Percentiles rank a stretch among this genome's conserved stretches.
phyloP scores from a whole-genome alignment of 1,139 yeast species.

The Yamadazyma jaroonii region DNA sequence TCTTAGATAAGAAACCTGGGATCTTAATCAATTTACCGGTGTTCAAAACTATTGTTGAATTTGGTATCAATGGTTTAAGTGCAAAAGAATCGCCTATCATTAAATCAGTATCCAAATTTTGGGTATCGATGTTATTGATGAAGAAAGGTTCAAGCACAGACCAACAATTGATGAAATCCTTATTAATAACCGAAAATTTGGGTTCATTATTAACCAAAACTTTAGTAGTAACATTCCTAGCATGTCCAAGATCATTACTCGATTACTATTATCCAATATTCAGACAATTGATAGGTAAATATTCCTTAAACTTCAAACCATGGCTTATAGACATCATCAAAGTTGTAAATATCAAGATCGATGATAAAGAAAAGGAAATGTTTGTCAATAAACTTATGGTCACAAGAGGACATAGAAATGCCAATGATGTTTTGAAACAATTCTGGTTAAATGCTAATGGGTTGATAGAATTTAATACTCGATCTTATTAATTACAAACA shows the following conservation, averaged over 20 bases:
- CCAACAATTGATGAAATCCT: constrained; percentile 29
- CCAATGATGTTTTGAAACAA: constrained; percentile 53
- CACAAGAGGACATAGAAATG: constrained; percentile 64
- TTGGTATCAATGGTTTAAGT: constrained; percentile 44
- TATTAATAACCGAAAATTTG: constrained; percentile 33
- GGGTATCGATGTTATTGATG: constrained; percentile 56
- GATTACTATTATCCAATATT: constrained; percentile 57
- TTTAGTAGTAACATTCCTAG: constrained; percentile 35
- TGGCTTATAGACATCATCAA: constrained; percentile 42
- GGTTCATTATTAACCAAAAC: constrained; percentile 35
- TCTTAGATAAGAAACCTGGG: constrained; percentile 51
- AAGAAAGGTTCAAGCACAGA: constrained; percentile 53
- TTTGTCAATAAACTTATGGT: constrained; percentile 56
- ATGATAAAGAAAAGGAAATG: constrained; percentile 22
- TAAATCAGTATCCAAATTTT: constrained; percentile 60
- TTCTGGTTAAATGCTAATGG: constrained; percentile 64
- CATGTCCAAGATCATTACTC: constrained; percentile 59
- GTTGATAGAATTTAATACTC: constrained; percentile 38
- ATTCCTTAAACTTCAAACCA: constrained; percentile 42
- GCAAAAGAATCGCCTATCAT: constrained; percentile 66
- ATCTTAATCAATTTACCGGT: constrained; percentile 36
- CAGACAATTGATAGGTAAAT: constrained; percentile 51
- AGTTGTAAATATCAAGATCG: constrained; percentile 26
- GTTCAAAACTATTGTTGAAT: constrained; percentile 36
- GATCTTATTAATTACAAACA: constrained; percentile 5